phyloP scores from a whole-genome alignment of 2,329 filamentous ascomycete species.

The Diaporthe helianthi region DNA sequence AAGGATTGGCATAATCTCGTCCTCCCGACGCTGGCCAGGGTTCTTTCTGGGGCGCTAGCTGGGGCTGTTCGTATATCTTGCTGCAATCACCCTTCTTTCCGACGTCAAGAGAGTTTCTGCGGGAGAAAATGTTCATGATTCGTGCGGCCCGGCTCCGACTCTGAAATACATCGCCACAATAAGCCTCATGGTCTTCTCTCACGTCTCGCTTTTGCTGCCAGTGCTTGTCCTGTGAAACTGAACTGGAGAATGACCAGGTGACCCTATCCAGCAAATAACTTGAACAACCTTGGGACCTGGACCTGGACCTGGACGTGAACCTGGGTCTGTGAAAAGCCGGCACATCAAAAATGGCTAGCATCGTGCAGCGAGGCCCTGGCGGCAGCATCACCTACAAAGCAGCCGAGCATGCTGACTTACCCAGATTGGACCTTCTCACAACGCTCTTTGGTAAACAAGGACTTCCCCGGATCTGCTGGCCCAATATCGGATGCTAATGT shows the following conservation, averaged over 20 bases:
- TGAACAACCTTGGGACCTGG: too few relatives aligned
- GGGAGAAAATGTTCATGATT: slow-evolving; percentile 9
- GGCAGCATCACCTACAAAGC: slow-evolving; percentile 49
- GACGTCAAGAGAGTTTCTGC: neutral
- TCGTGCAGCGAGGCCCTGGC: slow-evolving; percentile 40
- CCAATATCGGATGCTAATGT: slow-evolving; percentile 34
- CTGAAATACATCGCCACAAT: slow-evolving; percentile 18
- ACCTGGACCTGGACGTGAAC: neutral
- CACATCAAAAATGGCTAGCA: slow-evolving; percentile 40
- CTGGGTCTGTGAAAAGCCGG: neutral
- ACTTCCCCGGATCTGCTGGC: neutral
- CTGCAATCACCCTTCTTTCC: neutral
- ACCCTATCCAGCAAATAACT: neutral
- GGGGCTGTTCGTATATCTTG: neutral
- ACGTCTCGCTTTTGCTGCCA: neutral
- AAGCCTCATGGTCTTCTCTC: neutral
- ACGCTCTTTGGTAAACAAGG: slow-evolving; percentile 50
- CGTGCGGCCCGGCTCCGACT: neutral
- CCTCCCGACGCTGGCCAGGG: neutral
- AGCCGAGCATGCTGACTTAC: slow-evolving; percentile 43
- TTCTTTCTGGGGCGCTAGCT: neutral
- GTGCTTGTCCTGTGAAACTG: neutral
- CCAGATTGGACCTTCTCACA: slow-evolving; percentile 51
- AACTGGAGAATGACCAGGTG: neutral
- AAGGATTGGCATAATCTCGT: neutral